Percentiles rank a stretch among this genome's conserved stretches.
These are phyloP conservation scores for Theileria sp. DNA, from an alignment of 169 alveolate genomes.

Conservation along the genomic window DNA sequence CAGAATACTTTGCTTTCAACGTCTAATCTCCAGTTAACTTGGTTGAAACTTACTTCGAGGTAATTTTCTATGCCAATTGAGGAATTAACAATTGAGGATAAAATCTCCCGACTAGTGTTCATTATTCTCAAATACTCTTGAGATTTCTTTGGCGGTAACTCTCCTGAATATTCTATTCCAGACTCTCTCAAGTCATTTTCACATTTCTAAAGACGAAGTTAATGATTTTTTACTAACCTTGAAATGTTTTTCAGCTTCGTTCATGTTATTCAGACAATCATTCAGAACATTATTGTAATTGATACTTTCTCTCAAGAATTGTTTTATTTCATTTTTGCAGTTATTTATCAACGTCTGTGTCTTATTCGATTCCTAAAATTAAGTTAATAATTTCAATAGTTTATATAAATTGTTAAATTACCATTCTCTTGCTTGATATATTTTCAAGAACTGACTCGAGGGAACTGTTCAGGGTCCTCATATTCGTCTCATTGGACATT, in stretches of 20 bases:
- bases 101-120: constrained; percentile 44
- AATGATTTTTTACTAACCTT: neutral
- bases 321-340: constrained; percentile 37
- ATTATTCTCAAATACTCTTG: constrained; percentile 41
- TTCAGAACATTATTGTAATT: constrained; percentile 28
- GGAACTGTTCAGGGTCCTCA: constrained; percentile 13
- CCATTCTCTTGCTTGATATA: constrained; percentile 21
- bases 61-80: constrained; percentile 39
- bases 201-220: constrained; percentile 3
- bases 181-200: constrained; percentile 37
- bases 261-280: constrained; percentile 29
- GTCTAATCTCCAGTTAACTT: neutral
- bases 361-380: constrained; percentile 24
- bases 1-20: constrained; percentile 23
- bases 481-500: constrained; percentile 10
- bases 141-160: constrained; percentile 49
- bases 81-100: constrained; percentile 37
- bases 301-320: constrained; percentile 29
- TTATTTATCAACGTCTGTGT: constrained; percentile 27
- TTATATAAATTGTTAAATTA: neutral
- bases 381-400: too few species aligned
- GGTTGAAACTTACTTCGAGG: constrained; percentile 11
- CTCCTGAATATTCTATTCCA: constrained; percentile 47
- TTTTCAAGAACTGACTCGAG: constrained; percentile 18
- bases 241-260: constrained; percentile 18